Evolutionary conservation across 495 filamentous ascomycete genomes (phyloP), one percentile per base, ranked within the genome.

Genomic region (Aspergillus egyptiacus): DNA sequence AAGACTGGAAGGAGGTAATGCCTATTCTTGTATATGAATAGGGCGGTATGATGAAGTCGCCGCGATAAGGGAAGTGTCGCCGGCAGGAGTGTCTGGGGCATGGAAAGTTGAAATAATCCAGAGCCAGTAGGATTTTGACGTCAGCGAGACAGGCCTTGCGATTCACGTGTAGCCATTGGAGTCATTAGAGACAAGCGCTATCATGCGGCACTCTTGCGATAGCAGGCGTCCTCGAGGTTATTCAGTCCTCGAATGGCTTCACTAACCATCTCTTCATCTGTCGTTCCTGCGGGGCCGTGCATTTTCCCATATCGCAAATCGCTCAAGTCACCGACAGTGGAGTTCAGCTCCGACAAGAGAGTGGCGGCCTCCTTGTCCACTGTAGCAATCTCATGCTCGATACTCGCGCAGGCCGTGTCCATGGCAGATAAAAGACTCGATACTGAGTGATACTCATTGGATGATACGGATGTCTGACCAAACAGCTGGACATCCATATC

Each of bases 261-360:
- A 18, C 80, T 72, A 24, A 83, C 68, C 34, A 87, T 69, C 46
- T 86, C 79, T 14, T 79, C 57, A 17, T 50, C 76, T 19, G 73
- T 68, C 3, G 79, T 67, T 5, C 72, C 66, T 20, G 78, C 72
- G 25, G 72, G 64, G 50, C 82, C 85, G 49, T 76, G 71, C 52
- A 89, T 75, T 44, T 82, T 84, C 28, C 89, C 87, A 57, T 91
- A 93, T 35, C 86, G 83, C 22, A 94, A 74, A 60, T 93, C 88
- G 59, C 87, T 91, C 69, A 95, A 63, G 36, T 80, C 79, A 22
- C 82, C 83, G 25, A 89, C 77, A 1, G 76, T 83, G 25, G 74
- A 68, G 48, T 74, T 73, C 35, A 90, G 75, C 28, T 82, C 74
- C 8, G 74, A 70, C 23, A 89, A 61, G 10, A 89, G 67, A 2